phyloP scores from a whole-genome alignment of 2,329 filamentous ascomycete genomes.

The Pseudogymnoascus sp. region DNA sequence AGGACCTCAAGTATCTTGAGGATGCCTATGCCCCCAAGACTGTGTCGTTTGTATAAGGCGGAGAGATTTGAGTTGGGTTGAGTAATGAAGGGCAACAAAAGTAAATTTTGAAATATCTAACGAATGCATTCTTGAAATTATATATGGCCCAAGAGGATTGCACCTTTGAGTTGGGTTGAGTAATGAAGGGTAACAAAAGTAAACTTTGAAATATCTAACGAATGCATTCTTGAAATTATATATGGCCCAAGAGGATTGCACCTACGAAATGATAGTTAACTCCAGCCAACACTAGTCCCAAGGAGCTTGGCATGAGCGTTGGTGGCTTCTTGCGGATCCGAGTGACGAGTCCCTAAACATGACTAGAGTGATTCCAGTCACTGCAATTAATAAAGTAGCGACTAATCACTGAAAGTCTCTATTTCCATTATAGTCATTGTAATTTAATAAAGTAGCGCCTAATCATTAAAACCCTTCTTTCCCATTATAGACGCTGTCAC shows the following conservation, averaged over 20 bases:
- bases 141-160: too few species aligned
- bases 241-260: too few species aligned
- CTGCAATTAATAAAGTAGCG: too few species aligned
- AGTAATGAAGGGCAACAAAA: background rate
- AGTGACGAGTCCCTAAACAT: too few species aligned
- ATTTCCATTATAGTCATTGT: background rate
- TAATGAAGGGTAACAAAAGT: background rate
- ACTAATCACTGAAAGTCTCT: background rate
- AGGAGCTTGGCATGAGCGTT: too few species aligned
- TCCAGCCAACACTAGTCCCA: too few species aligned
- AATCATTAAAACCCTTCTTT: too few species aligned
- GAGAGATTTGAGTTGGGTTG: background rate
- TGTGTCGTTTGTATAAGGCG: background rate
- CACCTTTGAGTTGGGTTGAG: background rate
- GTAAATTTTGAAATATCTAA: background rate
- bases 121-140: background rate
- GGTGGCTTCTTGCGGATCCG: too few species aligned
- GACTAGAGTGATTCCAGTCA: too few species aligned
- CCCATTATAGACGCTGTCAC: too few species aligned
- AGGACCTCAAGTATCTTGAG: conserved; percentile 47
- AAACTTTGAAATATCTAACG: background rate
- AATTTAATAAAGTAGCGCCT: background rate
- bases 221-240: background rate
- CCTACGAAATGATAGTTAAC: too few species aligned
- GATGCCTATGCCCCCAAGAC: conserved; percentile 43